Evolutionary conservation across 2,329 filamentous ascomycete species (phyloP).

Genomic region (Cladosporium sp.): DNA sequence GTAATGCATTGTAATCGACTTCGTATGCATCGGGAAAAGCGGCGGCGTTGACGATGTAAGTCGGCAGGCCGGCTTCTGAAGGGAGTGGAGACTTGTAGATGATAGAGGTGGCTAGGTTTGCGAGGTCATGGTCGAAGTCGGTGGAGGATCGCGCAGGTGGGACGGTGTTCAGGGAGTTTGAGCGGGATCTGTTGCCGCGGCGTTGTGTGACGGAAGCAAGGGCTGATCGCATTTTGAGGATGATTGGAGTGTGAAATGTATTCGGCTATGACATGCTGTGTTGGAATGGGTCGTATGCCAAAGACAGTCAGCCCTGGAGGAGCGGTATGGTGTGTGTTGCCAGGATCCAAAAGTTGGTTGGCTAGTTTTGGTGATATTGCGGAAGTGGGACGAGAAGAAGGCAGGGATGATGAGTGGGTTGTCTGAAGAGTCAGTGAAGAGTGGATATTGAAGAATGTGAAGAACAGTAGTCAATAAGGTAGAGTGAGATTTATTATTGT

Average conservation of each 20-base stretch:
- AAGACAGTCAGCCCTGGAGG: too few species aligned
- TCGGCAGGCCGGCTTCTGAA: constrained; percentile 45
- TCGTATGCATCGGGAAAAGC: constrained; percentile 54
- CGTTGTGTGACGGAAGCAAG: constrained; percentile 27
- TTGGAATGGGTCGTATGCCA: neutral
- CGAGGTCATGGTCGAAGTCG: constrained; percentile 47
- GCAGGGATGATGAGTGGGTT: too few species aligned
- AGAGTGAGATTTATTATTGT: too few species aligned
- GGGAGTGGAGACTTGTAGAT: constrained; percentile 51
- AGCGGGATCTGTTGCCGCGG: constrained; percentile 22
- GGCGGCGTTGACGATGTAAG: constrained; percentile 53
- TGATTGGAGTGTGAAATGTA: neutral
- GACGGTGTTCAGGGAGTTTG: constrained; percentile 44
- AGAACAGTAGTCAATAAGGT: too few species aligned
- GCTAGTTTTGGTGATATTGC: too few species aligned
- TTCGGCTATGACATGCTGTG: constrained; percentile 7
- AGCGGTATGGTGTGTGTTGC: too few species aligned
- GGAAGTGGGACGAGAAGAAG: too few species aligned
- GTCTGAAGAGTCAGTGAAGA: too few species aligned
- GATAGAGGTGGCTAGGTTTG: constrained; percentile 48
- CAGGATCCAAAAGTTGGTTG: too few species aligned
- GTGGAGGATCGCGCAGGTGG: constrained; percentile 42
- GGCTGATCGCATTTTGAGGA: constrained; percentile 25
- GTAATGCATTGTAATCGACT: constrained; percentile 51
- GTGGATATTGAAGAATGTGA: too few species aligned